Conservation (phyloP, 2,329 filamentous ascomycete genomes). For the Paracamarosporium sp. region DNA sequence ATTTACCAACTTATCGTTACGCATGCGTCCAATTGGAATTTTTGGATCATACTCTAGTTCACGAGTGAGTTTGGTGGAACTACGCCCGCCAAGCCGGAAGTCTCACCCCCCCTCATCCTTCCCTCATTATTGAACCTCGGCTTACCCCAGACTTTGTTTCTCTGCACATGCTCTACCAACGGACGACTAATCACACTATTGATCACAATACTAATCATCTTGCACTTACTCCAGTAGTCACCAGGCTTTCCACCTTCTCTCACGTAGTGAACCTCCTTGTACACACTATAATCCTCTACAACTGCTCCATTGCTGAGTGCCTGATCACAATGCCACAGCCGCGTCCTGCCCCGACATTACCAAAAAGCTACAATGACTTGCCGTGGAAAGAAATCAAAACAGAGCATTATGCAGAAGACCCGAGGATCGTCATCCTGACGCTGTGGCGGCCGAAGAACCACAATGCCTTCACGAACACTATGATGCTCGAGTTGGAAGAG, state of each 20-base stretch:
- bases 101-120: neutral
- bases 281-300: neutral
- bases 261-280: too few relatives aligned
- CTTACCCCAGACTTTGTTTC: constrained; percentile 8
- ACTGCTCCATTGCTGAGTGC: constrained; percentile 2
- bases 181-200: neutral
- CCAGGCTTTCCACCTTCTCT: neutral
- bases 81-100: constrained; percentile 12
- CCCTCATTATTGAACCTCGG: constrained; percentile 8
- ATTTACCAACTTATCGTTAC: too few relatives aligned
- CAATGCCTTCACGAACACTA: constrained; percentile 73
- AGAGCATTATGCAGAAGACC: constrained; percentile 50
- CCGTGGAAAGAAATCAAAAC: constrained; percentile 51
- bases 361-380: constrained; percentile 48
- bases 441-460: constrained; percentile 69
- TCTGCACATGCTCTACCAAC: constrained; percentile 8
- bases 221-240: neutral
- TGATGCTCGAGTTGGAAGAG: constrained; percentile 66
- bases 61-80: neutral
- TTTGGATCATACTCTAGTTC: neutral
- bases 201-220: constrained; percentile 1
- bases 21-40: neutral
- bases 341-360: constrained; percentile 30
- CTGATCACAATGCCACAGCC: constrained; percentile 26
- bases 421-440: constrained; percentile 66